Evolutionary conservation across 139 green algal species (phyloP).

Genomic region (Chlamydomonas sphaeroides): DNA sequence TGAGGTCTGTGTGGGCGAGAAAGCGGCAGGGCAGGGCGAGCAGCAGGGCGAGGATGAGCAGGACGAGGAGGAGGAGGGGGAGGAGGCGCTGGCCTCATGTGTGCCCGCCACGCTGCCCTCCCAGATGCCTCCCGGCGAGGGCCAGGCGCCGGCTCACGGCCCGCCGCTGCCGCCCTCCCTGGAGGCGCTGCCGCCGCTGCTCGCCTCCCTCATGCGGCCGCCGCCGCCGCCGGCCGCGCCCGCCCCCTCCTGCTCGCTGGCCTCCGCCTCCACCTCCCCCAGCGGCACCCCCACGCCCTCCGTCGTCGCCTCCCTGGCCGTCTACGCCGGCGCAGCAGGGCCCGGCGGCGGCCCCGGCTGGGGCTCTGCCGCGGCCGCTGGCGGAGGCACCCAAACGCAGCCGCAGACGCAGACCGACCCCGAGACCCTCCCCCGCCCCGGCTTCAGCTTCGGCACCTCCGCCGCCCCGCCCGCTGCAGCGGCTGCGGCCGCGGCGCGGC

Average conservation of each 20-base stretch:
- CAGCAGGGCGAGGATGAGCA: not conserved
- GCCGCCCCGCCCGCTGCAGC: not conserved
- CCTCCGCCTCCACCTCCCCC: too few species aligned
- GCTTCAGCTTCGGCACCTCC: not conserved
- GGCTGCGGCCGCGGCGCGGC: not conserved
- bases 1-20: not conserved
- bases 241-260: too few species aligned
- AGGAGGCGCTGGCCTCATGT: not conserved
- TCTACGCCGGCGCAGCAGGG: not conserved
- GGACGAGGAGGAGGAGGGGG: not conserved
- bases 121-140: too few species aligned
- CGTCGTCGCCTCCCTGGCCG: slow-evolving; percentile 19
- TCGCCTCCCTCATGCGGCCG: too few species aligned
- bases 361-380: too few species aligned
- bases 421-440: slow-evolving; percentile 6
- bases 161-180: too few species aligned
- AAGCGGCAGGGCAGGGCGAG: not conserved
- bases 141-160: too few species aligned
- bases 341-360: too few species aligned
- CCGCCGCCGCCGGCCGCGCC: too few species aligned
- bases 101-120: not conserved
- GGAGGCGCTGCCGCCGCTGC: too few species aligned
- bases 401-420: slow-evolving; percentile 38
- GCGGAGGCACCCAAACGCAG: too few species aligned
- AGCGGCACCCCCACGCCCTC: not conserved